phyloP scores from a whole-genome alignment of 2,329 filamentous ascomycete genomes.

The Xylariomycetidae sp. region DNA sequence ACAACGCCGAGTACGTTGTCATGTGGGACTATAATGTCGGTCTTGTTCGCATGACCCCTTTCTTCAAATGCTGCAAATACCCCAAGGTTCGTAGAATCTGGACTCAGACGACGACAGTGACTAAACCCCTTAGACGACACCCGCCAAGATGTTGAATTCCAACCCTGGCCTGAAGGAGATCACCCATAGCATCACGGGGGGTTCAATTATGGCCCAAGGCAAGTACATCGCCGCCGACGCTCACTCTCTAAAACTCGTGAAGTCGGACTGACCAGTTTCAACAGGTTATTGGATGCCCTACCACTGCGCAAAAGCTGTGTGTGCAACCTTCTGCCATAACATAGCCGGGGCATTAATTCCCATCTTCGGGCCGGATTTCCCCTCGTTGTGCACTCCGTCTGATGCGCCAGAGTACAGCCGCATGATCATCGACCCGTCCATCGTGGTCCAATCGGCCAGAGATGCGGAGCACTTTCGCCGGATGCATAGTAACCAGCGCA shows the following conservation, averaged over 20 bases:
- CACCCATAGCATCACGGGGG: constrained; percentile 90
- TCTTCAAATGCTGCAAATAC: constrained; percentile 88
- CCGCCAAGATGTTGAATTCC: constrained; percentile 72
- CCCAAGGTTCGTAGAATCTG: constrained; percentile 61
- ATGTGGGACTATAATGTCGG: constrained; percentile 99
- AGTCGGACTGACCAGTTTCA: constrained; percentile 6
- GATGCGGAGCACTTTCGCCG: constrained; percentile 43
- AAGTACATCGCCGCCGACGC: constrained; percentile 20
- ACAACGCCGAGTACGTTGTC: constrained; percentile 65
- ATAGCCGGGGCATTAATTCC: constrained; percentile 86
- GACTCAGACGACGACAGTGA: constrained; percentile 1
- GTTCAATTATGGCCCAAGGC: constrained; percentile 87
- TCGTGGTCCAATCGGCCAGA: constrained; percentile 48
- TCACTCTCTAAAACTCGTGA: constrained; percentile 4
- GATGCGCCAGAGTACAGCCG: constrained; percentile 59
- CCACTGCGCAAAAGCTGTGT: constrained; percentile 77
- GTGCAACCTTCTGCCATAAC: constrained; percentile 80
- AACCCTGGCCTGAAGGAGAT: constrained; percentile 86
- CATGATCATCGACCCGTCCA: constrained; percentile 59
- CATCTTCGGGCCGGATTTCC: constrained; percentile 82
- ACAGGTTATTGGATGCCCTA: constrained; percentile 97
- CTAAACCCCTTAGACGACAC: constrained; percentile 76
- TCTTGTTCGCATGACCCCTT: constrained; percentile 86
- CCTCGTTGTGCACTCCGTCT: constrained; percentile 62
- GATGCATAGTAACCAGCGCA: constrained; percentile 27